Base-by-base conservation (phyloP, 768 basidiomycete genomes). In the Neoboletus subvelutipes region DNA sequence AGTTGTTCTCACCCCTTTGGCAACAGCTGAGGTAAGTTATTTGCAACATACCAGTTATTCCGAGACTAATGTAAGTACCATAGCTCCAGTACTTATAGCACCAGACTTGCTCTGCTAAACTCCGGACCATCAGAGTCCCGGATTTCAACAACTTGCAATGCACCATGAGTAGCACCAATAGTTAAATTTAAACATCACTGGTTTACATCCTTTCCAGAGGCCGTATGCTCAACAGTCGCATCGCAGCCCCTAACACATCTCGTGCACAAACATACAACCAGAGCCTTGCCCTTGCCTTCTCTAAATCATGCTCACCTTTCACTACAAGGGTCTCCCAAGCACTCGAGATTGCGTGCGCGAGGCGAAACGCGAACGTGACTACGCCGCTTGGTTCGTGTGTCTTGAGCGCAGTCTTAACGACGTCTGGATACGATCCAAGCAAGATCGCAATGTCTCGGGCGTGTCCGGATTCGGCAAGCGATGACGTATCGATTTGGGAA, bases 311-410 rank as follows among this genome's bases (percentile, higher is more conserved):
- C 73, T 94, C 90, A 2, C 92, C 89, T 66, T 90, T 88, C 41
- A 98, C 94, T 48, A 90, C 81, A 9, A 97, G 83, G 2, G 80
- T 83, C 75, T 97, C 94, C 94, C 94, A 98, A 37, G 95, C 93
- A 55, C 86, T 88, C 58, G 87, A 90, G 65, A 98, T 94, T 7
- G 88, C 86, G 65, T 97, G 96, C 43, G 86, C 84, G 34, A 98
- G 78, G 63, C 84, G 82, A 78, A 97, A 95, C 45, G 85, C 85
- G 70, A 86, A 99, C 6, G 92, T 95, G 58, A 97, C 94, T 11
- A 99, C 83, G 0, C 90, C 90, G 57, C 89, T 90, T 9, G 96
- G 93, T 73, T 98, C 94, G 63, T 88, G 87, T 20, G 84, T 88
- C 72, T 85, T 85, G 67, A 94, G 74, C 12, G 96, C 95, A 1